Base-by-base conservation (phyloP, 306 rosid genomes). In the Corylus heterophylla region DNA sequence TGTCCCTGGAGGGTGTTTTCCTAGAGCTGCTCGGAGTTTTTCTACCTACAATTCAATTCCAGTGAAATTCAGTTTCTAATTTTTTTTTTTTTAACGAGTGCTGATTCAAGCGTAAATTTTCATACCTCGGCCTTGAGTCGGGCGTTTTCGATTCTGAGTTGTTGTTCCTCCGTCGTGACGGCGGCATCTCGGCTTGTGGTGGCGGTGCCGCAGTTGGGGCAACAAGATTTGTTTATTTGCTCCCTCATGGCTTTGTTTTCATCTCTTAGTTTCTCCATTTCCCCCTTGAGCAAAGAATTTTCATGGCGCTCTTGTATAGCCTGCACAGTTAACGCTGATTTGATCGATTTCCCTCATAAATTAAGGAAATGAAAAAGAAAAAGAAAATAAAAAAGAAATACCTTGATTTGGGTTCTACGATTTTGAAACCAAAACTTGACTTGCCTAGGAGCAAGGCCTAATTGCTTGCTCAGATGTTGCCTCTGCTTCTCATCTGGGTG, bases 401-500 rank as follows among this genome's bases (percentile, higher is more conserved):
- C 99, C 95, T 96, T 96, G 83, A 96, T 93, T 84, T 96, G 99
- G 82, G 99, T 96, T 76, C 99, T 90, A 79, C 99, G 97, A 82
- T 96, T 96, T 83, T 96, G 99, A 81, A 96, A 96, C 99, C 99
- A 96, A 76, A 96, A 96, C 85, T 96, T 96, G 89, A 96, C 98
- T 80, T 96, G 99, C 51, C 98, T 83, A 0, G 99, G 93, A 73
- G 98, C 95, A 70, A 96, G 97, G 71, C 99, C 99, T 80, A 96
- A 54, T 81, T 88, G 91, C 85, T 93, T 96, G 90, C 98, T 93
- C 1, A 96, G 91, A 45, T 93, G 98, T 72, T 93, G 99, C 76
- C 99, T 93, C 76, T 96, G 99, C 81, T 93, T 96, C 89, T 96
- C 98, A 87, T 96, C 97, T 62, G 98, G 98, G 81, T 96, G 98